These are phyloP conservation scores for Microdochium paspali DNA, from an alignment of 2,329 filamentous ascomycete species.

Conservation along the genomic window DNA sequence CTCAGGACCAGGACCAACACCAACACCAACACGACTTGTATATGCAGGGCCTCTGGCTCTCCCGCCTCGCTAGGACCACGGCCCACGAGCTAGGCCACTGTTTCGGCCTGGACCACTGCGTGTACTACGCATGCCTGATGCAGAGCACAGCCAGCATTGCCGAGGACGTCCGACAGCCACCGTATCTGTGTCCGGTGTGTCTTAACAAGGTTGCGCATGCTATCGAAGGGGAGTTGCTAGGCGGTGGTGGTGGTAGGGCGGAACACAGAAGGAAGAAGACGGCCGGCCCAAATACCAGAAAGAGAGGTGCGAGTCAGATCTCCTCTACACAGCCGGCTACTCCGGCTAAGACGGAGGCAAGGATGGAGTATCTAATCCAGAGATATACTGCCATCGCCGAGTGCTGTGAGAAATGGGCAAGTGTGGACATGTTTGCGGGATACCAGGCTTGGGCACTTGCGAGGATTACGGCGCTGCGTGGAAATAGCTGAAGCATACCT, in stretches of 20 bases:
- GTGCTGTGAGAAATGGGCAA: slow-evolving; percentile 30
- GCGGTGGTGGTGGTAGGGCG: too few relatives aligned
- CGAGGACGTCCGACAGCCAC: slow-evolving; percentile 53
- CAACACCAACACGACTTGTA: not conserved
- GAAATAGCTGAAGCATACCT: too few relatives aligned
- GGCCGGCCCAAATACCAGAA: slow-evolving; percentile 3
- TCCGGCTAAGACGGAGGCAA: slow-evolving; percentile 5
- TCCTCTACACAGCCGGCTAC: not conserved
- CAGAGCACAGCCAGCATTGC: slow-evolving; percentile 45
- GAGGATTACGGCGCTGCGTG: slow-evolving; percentile 16
- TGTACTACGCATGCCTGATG: slow-evolving; percentile 57
- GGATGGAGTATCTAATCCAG: slow-evolving; percentile 16
- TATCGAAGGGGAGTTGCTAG: slow-evolving; percentile 13
- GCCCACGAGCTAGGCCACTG: slow-evolving; percentile 61
- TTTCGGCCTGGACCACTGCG: slow-evolving; percentile 56
- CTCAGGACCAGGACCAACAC: not conserved
- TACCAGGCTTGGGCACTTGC: slow-evolving; percentile 31
- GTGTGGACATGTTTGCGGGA: slow-evolving; percentile 34
- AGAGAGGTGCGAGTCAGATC: not conserved
- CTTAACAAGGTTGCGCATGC: slow-evolving; percentile 38
- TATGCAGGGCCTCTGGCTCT: slow-evolving; percentile 43
- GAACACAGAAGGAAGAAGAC: not conserved
- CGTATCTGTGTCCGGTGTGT: slow-evolving; percentile 53
- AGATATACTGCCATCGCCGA: slow-evolving; percentile 26
- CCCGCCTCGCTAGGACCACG: slow-evolving; percentile 44